These are phyloP conservation scores for Meyerozyma sp. DNA, from an alignment of 1,139 yeast genomes.

Conservation along the genomic window DNA sequence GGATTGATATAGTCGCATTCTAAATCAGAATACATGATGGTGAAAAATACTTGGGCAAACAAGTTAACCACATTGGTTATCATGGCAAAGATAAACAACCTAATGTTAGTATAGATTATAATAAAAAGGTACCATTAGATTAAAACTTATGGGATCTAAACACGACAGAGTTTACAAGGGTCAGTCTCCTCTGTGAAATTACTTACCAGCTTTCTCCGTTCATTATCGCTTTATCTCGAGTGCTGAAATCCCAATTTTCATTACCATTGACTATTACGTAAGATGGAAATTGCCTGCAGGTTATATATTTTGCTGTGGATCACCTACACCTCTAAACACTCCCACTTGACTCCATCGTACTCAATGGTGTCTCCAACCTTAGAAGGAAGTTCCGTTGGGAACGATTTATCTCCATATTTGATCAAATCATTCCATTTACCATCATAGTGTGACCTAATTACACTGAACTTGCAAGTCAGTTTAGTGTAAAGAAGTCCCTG, in stretches of 20 bases:
- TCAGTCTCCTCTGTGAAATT: no score
- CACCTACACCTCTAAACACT: conserved; percentile 13
- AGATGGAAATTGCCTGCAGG: neutral
- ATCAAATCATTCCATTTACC: conserved; percentile 22
- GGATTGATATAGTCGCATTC: conserved; percentile 97
- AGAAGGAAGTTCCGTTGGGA: conserved; percentile 21
- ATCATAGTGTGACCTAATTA: conserved; percentile 20
- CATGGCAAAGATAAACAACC: conserved; percentile 83
- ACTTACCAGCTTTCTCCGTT: conserved; percentile 2
- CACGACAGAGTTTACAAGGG: no score
- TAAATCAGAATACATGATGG: conserved; percentile 88
- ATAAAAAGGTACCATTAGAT: neutral
- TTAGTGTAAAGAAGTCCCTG: conserved; percentile 6
- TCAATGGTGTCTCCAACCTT: conserved; percentile 8
- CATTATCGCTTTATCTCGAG: neutral
- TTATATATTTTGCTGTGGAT: neutral
- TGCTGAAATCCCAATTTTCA: neutral
- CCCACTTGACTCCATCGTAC: conserved; percentile 13
- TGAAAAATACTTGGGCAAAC: conserved; percentile 87
- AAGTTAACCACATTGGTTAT: conserved; percentile 79
- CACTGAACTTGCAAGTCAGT: conserved; percentile 15
- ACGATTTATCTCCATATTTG: conserved; percentile 20
- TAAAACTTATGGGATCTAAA: neutral
- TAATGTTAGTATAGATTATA: conserved; percentile 8
- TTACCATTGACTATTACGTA: neutral